Evolutionary conservation across 768 basidiomycete genomes (phyloP), one percentile per base, ranked within the genome.

Genomic region (Pholiota microspora): DNA sequence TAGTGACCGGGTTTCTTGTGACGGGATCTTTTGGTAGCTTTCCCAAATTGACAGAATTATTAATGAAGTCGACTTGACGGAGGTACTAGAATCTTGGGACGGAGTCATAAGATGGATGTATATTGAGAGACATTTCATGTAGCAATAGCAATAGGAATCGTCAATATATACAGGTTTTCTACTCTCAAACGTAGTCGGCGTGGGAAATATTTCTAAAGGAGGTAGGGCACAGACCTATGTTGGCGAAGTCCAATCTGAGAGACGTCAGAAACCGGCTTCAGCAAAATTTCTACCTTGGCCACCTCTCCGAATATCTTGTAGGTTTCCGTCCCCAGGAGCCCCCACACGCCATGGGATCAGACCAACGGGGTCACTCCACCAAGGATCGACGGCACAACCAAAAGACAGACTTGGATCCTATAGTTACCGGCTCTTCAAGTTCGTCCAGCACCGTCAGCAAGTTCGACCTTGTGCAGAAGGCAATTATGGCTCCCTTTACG

Each of bases 401-500:
- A 55, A 73, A 73, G 49, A 63, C 75, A 49, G 62, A 66, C 18
- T 65, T 74, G 50, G 77, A 79, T 51, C 70, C 74, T 54, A 64
- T 70, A 57, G 59, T 64, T 45, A 71, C 70, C 36, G 63, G 55
- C 44, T 51, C 61, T 23, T 59, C 65, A 54, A 59, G 63, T 49
- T 66, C 74, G 35, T 64, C 72, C 24, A 65, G 69, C 13, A 67
- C 71, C 18, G 71, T 75, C 55, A 77, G 73, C 65, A 84, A 74
- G 69, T 68, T 89, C 27, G 81, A 85, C 52, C 63, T 82, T 56
- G 80, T 91, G 54, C 85, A 87, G 59, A 87, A 85, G 59, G 81
- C 84, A 15, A 73, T 92, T 59, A 72, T 91, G 63, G 81, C 86
- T 3, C 89, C 88, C 3, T 89, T 92, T 64, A 81, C 77, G 44